Conservation (phyloP, 2,329 filamentous ascomycete species). For the Cercospora canescens region DNA sequence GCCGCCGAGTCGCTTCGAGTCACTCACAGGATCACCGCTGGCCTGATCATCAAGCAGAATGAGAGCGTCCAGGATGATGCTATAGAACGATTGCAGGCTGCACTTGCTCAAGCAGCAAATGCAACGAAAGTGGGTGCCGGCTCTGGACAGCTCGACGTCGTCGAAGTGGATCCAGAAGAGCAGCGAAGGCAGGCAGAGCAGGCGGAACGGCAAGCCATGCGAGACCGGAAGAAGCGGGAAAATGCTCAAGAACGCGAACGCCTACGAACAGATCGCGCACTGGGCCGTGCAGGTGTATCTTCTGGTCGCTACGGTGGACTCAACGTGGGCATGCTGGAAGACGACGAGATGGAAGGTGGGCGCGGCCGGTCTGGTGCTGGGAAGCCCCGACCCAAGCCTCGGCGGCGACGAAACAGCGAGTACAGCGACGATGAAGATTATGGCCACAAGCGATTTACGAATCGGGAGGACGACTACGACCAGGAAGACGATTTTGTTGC, state of each 20-base stretch:
- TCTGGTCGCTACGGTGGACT: slow-evolving; percentile 55
- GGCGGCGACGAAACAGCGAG: slow-evolving; percentile 42
- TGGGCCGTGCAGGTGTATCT: slow-evolving; percentile 51
- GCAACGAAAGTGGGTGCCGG: slow-evolving; percentile 52
- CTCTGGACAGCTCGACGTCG: slow-evolving; percentile 65
- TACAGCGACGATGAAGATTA: slow-evolving; percentile 77
- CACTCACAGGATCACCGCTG: slow-evolving; percentile 73
- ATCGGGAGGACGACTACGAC: slow-evolving; percentile 72
- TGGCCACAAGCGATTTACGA: slow-evolving; percentile 61
- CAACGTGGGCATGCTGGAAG: slow-evolving; percentile 70
- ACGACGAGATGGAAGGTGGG: slow-evolving; percentile 47
- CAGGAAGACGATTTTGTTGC: slow-evolving; percentile 78
- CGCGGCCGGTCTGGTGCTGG: slow-evolving; percentile 27
- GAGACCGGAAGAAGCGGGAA: slow-evolving; percentile 60
- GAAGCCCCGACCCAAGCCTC: slow-evolving; percentile 37
- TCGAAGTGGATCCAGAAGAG: slow-evolving; percentile 72
- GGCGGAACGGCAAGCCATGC: slow-evolving; percentile 71
- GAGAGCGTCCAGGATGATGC: slow-evolving; percentile 70
- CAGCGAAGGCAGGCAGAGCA: slow-evolving; percentile 72
- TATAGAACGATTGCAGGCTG: slow-evolving; percentile 65
- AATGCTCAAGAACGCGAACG: slow-evolving; percentile 66
- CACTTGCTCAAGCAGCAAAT: slow-evolving; percentile 64
- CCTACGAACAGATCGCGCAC: slow-evolving; percentile 52
- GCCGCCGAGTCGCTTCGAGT: slow-evolving; percentile 68
- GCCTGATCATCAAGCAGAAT: slow-evolving; percentile 68